Percentiles rank a stretch among this genome's conserved stretches.
phyloP scores from a whole-genome alignment of 2,329 filamentous ascomycete genomes.

The Monosporascus sp. region DNA sequence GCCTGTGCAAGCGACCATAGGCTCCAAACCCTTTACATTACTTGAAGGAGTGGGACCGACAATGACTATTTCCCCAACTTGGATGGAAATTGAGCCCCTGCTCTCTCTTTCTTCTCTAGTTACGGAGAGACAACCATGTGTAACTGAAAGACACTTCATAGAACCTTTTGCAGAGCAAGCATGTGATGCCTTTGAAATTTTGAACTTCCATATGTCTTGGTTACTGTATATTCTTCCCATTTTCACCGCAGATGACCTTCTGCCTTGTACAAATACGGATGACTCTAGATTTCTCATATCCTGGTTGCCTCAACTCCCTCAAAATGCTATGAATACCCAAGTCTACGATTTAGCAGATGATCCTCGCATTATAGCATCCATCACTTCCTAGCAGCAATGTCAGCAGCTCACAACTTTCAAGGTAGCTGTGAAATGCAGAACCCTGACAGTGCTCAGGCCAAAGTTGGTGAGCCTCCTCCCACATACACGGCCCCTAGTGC shows the following conservation, averaged over 20 bases:
- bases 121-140: neutral
- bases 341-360: neutral
- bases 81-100: neutral
- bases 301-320: neutral
- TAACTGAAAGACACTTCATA: neutral
- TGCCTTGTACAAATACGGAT: constrained; percentile 15
- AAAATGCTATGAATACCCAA: neutral
- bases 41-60: neutral
- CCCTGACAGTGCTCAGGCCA: constrained; percentile 1
- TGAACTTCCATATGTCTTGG: neutral
- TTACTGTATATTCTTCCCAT: neutral
- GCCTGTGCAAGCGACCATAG: neutral
- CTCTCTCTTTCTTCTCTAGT: neutral
- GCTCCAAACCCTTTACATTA: neutral
- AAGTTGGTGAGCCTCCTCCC: neutral
- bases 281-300: constrained; percentile 1
- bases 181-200: neutral
- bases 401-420: constrained; percentile 6
- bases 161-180: neutral
- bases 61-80: neutral
- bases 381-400: constrained; percentile 8
- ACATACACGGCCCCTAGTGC: neutral
- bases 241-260: neutral
- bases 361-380: neutral
- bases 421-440: constrained; percentile 1